phyloP scores from a whole-genome alignment of 768 basidiomycete species.

The Cystofilobasidium bisporidii region DNA sequence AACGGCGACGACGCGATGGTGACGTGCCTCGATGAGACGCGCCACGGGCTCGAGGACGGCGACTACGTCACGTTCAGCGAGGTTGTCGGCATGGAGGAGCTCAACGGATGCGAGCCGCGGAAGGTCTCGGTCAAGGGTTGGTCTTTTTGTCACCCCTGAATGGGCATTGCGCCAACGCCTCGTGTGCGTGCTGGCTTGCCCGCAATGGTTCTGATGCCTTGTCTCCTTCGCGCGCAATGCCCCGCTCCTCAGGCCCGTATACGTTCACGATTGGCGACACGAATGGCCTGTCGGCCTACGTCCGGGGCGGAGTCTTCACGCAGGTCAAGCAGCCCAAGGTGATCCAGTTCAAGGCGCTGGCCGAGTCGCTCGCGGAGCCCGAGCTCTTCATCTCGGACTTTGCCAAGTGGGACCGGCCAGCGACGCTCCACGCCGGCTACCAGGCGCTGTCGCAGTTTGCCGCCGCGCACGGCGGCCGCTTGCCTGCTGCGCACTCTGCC shows the following conservation, averaged over 20 bases:
- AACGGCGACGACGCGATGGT: constrained; percentile 85
- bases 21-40: constrained; percentile 90
- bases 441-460: constrained; percentile 78
- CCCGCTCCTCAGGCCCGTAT: constrained; percentile 55
- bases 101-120: constrained; percentile 83
- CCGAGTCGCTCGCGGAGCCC: constrained; percentile 68
- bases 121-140: constrained; percentile 78
- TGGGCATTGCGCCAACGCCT: neutral
- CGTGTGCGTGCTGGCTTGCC: neutral
- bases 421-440: constrained; percentile 85
- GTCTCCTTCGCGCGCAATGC: neutral
- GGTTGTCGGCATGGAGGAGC: constrained; percentile 84
- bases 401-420: constrained; percentile 87
- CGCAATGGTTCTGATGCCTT: too few species aligned
- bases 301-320: constrained; percentile 83
- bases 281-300: constrained; percentile 62
- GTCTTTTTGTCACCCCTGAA: constrained; percentile 13
- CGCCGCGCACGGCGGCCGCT: constrained; percentile 46
- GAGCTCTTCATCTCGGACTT: constrained; percentile 94
- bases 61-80: constrained; percentile 95
- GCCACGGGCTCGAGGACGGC: constrained; percentile 97
- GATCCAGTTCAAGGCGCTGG: constrained; percentile 85
- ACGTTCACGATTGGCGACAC: constrained; percentile 96
- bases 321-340: constrained; percentile 99
- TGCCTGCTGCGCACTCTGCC: constrained; percentile 72